Evolutionary conservation across 2,329 filamentous ascomycete species (phyloP).

Genomic region (Penicillium polonicum): DNA sequence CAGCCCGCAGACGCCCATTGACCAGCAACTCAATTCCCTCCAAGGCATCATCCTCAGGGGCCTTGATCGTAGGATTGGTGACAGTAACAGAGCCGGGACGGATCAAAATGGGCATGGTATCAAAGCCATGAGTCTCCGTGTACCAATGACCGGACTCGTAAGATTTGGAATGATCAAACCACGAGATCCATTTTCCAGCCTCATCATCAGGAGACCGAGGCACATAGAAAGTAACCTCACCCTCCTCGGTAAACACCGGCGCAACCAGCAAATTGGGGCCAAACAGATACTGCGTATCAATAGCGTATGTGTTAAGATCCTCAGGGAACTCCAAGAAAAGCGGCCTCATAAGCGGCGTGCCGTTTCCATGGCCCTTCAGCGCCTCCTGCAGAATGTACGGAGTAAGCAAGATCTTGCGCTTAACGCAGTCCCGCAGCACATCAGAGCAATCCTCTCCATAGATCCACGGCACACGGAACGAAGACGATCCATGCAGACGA

Average conservation of each 20-base stretch:
- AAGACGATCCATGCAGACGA: constrained; percentile 66
- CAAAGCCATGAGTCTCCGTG: constrained; percentile 59
- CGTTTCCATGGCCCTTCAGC: constrained; percentile 50
- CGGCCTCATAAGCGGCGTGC: constrained; percentile 63
- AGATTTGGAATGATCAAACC: constrained; percentile 45
- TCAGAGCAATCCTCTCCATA: constrained; percentile 63
- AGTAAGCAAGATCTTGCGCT: constrained; percentile 57
- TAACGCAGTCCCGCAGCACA: constrained; percentile 55
- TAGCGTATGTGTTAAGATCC: constrained; percentile 65
- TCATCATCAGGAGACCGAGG: constrained; percentile 50
- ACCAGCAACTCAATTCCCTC: constrained; percentile 33
- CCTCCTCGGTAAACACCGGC: constrained; percentile 63
- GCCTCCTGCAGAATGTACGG: constrained; percentile 59
- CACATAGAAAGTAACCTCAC: constrained; percentile 65
- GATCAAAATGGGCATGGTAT: constrained; percentile 59
- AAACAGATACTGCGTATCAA: constrained; percentile 74
- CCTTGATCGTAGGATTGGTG: constrained; percentile 29
- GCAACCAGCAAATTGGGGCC: constrained; percentile 63
- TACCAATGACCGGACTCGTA: constrained; percentile 54
- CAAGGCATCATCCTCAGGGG: constrained; percentile 29
- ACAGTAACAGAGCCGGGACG: constrained; percentile 45
- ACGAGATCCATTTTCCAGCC: constrained; percentile 51
- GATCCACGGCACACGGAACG: constrained; percentile 73
- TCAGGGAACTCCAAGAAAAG: constrained; percentile 69
- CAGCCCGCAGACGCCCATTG: constrained; percentile 25